Base-by-base conservation (phyloP, 805 yeast genomes). In the Saccharomycopsis vini region DNA sequence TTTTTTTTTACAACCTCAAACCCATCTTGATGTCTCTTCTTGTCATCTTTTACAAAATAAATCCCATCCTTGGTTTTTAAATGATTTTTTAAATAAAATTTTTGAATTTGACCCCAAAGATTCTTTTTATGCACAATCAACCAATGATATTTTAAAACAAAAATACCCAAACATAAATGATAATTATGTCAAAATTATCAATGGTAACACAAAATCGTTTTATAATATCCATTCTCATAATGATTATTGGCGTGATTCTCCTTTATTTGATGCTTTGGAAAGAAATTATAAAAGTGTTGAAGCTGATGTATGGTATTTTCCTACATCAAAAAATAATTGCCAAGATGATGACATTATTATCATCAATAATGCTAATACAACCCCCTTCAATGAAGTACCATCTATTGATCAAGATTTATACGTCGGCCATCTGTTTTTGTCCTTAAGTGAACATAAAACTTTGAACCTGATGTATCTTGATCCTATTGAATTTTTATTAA, bases 171-270 rank as follows among this genome's bases (percentile, higher is more conserved):
- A 10, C 10, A 7, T 24, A 7, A 24, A n/a, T n/a, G n/a, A 24
- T 24, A 18, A 31, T 9, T 21, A 10, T 34, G 22, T 23, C 9
- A 15, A 36, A 16, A 19, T n/a, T 5, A 24, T 36, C 29, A 36
- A 36, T 16, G 39, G 39, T 9, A 15, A 36, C 16, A 5, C 5
- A 5, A 7, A 9, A 7, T 22, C 6, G 4, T 22, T 36, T 18
- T 36, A 36, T 16, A 36, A 36, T 23, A 36, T 79, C 19, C 87
- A 80, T 55, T 77, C 84, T 1, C 87, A 80, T 56, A 80, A 80
- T 54, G 87, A 80, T 56, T 81, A 80, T 57, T 75, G 81, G 80
- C 62, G 86, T 52, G 47, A 53, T 3, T 53, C 61, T 3, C 86
- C 86, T 1, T 61, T 80, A 3, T 67, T 73, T 42, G 80, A 77